Evolutionary conservation across 2,329 filamentous ascomycete genomes (phyloP).

Genomic region (Aspergillus fijiensis): DNA sequence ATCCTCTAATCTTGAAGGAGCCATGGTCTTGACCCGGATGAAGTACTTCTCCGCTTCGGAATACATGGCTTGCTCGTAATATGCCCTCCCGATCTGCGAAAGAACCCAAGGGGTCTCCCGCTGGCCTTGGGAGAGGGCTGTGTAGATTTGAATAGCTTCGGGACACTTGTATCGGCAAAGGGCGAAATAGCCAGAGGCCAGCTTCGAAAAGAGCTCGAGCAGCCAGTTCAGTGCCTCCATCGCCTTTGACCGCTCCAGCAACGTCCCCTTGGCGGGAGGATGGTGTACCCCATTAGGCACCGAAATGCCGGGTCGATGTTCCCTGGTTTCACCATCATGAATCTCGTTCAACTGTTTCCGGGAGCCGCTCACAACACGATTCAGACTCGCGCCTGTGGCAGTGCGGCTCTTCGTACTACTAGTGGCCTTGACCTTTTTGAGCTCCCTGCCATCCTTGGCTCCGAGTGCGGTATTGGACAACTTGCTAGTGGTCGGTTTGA

Average conservation of each 20-base stretch:
- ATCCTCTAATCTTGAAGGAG: constrained; percentile 81
- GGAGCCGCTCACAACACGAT: constrained; percentile 86
- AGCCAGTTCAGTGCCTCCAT: constrained; percentile 75
- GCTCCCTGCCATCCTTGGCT: constrained; percentile 64
- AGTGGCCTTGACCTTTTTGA: constrained; percentile 81
- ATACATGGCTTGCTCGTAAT: constrained; percentile 89
- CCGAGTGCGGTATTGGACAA: constrained; percentile 61
- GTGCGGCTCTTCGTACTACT: constrained; percentile 65
- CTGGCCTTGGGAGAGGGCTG: constrained; percentile 68
- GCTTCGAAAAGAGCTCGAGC: constrained; percentile 75
- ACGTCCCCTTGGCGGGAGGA: constrained; percentile 32
- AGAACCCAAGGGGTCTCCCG: constrained; percentile 92
- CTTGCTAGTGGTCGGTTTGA: constrained; percentile 64
- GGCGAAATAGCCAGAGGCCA: constrained; percentile 76
- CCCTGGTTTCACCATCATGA: constrained; percentile 69
- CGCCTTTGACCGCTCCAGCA: constrained; percentile 60
- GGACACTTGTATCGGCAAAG: constrained; percentile 76
- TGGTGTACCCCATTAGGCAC: constrained; percentile 27
- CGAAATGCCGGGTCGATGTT: constrained; percentile 46
- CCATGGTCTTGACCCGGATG: constrained; percentile 71
- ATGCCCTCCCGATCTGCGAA: constrained; percentile 82
- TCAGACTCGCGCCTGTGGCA: constrained; percentile 69
- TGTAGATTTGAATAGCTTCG: constrained; percentile 73
- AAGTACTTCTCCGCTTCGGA: constrained; percentile 85
- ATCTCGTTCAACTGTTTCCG: constrained; percentile 62